A percentile compares a stretch with the other conserved stretches of the same genome.
These are phyloP conservation scores for Serendipita sp. DNA, from an alignment of 768 basidiomycete species.

Conservation along the genomic window DNA sequence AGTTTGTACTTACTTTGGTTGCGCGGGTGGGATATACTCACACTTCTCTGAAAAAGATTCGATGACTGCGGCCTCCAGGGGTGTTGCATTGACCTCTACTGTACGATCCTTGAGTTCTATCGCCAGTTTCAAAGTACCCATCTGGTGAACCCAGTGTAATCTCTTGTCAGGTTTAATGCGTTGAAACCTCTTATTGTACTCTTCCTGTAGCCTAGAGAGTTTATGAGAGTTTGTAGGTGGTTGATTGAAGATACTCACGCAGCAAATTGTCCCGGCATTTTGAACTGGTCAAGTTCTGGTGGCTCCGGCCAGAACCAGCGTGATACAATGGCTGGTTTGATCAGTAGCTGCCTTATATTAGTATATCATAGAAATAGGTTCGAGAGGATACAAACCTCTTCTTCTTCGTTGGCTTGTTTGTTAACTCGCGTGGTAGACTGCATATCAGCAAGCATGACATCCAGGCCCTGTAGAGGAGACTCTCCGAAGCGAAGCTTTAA, in stretches of 20 bases:
- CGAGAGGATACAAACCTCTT: conserved; percentile 26
- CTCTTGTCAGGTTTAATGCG: conserved; percentile 85
- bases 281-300: conserved; percentile 52
- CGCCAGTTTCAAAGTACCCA: conserved; percentile 70
- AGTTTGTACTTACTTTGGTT: not conserved
- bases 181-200: conserved; percentile 63
- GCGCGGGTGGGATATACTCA: conserved; percentile 23
- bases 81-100: conserved; percentile 59
- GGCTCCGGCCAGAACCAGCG: conserved; percentile 82
- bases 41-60: conserved; percentile 60
- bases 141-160: conserved; percentile 75
- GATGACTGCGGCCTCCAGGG: conserved; percentile 81
- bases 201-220: conserved; percentile 43
- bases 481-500: conserved; percentile 95
- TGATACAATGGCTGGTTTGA: conserved; percentile 87
- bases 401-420: conserved; percentile 67
- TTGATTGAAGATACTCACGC: conserved; percentile 29
- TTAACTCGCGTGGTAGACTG: conserved; percentile 85
- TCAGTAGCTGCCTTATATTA: conserved; percentile 32
- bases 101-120: conserved; percentile 70
- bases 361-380: not conserved
- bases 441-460: conserved; percentile 97
- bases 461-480: conserved; percentile 80
- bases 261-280: conserved; percentile 76
- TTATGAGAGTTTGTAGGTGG: not conserved